Conservation (phyloP, 306 rosid genomes). For the Crotalaria pallida region DNA sequence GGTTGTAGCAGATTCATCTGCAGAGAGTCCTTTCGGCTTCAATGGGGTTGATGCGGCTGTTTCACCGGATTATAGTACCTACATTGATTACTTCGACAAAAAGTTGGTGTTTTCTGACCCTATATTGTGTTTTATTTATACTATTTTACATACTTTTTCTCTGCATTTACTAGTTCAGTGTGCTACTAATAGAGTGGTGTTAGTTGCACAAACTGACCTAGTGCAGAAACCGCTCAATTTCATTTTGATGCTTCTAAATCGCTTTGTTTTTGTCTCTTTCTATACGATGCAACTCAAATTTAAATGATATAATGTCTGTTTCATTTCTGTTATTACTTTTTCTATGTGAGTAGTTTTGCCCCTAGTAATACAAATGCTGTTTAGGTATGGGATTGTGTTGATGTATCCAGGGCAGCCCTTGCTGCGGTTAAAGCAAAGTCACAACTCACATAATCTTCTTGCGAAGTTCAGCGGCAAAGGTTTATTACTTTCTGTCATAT, state of each 20-base stretch:
- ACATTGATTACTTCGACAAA: conserved; percentile 45
- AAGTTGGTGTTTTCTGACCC: conserved; percentile 37
- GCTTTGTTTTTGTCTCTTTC: background rate
- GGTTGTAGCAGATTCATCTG: conserved; percentile 34
- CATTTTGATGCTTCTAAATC: background rate
- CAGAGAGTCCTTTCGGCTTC: conserved; percentile 52
- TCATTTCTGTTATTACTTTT: background rate
- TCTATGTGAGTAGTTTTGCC: background rate
- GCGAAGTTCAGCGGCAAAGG: conserved; percentile 54
- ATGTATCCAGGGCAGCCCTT: conserved; percentile 57
- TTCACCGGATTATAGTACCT: conserved; percentile 33
- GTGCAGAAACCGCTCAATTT: background rate
- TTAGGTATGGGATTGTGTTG: conserved; percentile 52
- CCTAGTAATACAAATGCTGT: background rate
- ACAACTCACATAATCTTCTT: conserved; percentile 69
- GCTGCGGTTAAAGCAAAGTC: conserved; percentile 74
- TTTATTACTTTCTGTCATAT: conserved; percentile 10
- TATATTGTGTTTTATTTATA: background rate
- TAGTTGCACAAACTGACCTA: too few relatives aligned
- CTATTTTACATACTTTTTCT: too few relatives aligned
- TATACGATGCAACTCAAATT: background rate
- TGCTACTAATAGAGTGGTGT: background rate
- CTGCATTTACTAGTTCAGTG: background rate
- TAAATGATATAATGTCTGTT: background rate
- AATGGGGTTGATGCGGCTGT: conserved; percentile 14